Evolutionary conservation across 1,284 basidiomycete genomes (phyloP), one percentile per base, ranked within the genome.

Genomic region (Ceratobasidium sp.): DNA sequence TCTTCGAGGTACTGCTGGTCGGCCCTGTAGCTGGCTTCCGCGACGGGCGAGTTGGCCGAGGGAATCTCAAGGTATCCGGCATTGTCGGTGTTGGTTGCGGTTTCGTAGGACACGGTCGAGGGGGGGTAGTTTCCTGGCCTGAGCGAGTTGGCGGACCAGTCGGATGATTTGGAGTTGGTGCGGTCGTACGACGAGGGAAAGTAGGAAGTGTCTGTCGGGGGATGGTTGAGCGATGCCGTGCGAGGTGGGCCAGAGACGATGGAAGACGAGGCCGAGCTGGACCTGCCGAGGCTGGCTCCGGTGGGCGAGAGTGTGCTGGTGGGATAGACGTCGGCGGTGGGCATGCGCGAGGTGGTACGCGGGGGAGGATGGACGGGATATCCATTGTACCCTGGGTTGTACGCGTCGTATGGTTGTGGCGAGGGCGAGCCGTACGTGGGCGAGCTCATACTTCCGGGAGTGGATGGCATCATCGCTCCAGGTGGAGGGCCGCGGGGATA

Each of bases 1-100:
- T 83, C 84, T 29, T 84, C 81, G 42, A 79, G 79, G 2, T 77
- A 82, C 54, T 83, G 84, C 27, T 83, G 83, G 49, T 80, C 83
- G 49, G 70, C 67, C 20, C 73, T 55, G 52, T 74, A 72, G 70
- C 70, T 70, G 65, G 72, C 47, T 8, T 70, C 72, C 53, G 70
- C 72, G 31, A 70, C 40, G 15, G 68, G 68, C 5, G 65, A 71
- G 53, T 58, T 54, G 6, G 54, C 47, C 17, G 69, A 49, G 43
- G 58, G 43, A n/a, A 52, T 8, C 13, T 64, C 58, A 13, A 64
- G 47, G 29, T 64, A 64, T 32, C 58, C 58, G 1, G 22, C 58
- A 35, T 8, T 47, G 27, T 64, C 58, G 22, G 35, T 50, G 27
- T 31, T 43, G 12, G 32, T 6, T 20, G 32, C 38, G 10, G 29